Base-by-base conservation (phyloP, 805 yeast species). In the Starmerella geochares region DNA sequence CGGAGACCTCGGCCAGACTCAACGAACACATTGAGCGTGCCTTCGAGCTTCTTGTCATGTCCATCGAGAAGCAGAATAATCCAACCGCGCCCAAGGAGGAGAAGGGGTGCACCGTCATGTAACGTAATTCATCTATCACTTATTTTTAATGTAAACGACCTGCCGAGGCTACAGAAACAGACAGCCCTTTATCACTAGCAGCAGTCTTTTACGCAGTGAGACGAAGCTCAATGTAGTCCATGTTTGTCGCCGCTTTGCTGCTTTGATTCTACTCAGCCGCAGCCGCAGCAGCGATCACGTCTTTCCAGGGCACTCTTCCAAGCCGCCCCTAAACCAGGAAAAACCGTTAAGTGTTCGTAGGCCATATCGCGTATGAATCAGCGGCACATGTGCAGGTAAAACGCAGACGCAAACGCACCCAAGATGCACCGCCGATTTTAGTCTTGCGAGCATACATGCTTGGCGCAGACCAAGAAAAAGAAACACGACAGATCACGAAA, bases 1-100 rank as follows among this genome's bases (percentile, higher is more conserved):
- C 86, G 60, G 95, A 86, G 68, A 83, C 94, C 9, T 77, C 85
- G 37, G 94, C 94, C 16, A 81, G 87, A 59, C 78, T 82, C 53
- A 78, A 85, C 60, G 79, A 77, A 63, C 84, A 86, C 61, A 85
- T 86, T 28, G 65, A 63, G 51, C 62, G 70, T 56, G 78, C 81
- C 14, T 84, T 85, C 62, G 79, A 81, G 54, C 65, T 71, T 32
- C 70, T 84, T 55, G 68, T 79, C 36, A 72, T 70, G 44, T 77
- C 75, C 56, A 81, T 85, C 54, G 92, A 83, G 63, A 68, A 70
- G 51, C 71, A 73, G 50, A 80, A 79, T 61, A 78, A 79, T 55
- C 83, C 75, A 32, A 49, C 50, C 28, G 65, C 69, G 8, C 64
- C 67, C 16, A 65, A 69, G 37, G 66, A 65, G 47, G 71, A 73